Conservation (phyloP, 1,139 yeast species). For the Arxiozyma telluris region DNA sequence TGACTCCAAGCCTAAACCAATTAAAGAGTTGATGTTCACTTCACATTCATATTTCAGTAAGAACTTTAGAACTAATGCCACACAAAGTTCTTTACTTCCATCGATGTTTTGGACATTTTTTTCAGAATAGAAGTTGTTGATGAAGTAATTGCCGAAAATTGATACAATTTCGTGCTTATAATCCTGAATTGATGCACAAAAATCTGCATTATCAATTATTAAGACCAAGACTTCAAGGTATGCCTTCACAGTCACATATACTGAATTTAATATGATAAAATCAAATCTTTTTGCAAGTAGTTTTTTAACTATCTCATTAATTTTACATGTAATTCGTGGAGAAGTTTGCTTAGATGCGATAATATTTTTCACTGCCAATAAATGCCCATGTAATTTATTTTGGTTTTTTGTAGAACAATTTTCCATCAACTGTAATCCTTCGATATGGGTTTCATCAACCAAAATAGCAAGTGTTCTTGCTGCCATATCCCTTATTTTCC, state of each 20-base stretch:
- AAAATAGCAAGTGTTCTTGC: conserved; percentile 60
- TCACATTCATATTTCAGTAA: conserved; percentile 24
- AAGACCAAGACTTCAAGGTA: conserved; percentile 31
- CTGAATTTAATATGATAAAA: conserved; percentile 25
- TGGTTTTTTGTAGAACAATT: conserved; percentile 20
- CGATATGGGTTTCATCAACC: conserved; percentile 30
- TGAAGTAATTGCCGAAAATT: conserved; percentile 29
- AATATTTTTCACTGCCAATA: conserved; percentile 35
- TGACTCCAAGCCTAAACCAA: conserved; percentile 33
- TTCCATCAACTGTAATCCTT: conserved; percentile 15
- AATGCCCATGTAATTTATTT: conserved; percentile 50
- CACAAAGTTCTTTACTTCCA: conserved; percentile 40
- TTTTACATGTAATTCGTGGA: background rate
- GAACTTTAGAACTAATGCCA: conserved; percentile 31
- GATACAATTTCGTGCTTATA: conserved; percentile 1
- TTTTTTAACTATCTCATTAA: background rate
- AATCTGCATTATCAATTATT: conserved; percentile 5
- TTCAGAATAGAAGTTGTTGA: conserved; percentile 13
- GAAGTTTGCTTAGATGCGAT: background rate
- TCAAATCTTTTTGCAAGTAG: conserved; percentile 11
- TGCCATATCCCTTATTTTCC: conserved; percentile 85
- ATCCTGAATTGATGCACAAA: background rate
- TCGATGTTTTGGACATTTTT: conserved; percentile 25
- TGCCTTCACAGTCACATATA: conserved; percentile 34
- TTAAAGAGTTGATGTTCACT: conserved; percentile 24